A percentile compares a stretch with the other conserved stretches of the same genome.
These are phyloP conservation scores for Metschnikowia cerradonensis DNA, from an alignment of 805 yeast genomes.

Conservation along the genomic window DNA sequence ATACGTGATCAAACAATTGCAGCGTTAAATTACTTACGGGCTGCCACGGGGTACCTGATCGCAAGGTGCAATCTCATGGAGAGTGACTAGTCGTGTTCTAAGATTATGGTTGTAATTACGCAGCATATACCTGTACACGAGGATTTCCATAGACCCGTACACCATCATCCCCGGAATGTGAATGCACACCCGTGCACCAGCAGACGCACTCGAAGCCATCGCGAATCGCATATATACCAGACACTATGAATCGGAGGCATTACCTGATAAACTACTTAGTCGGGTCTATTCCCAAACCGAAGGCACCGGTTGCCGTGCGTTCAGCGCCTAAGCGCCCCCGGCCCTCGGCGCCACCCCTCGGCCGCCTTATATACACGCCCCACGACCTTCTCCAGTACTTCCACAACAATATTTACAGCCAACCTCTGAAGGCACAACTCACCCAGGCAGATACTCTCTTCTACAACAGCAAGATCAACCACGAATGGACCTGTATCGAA, in stretches of 20 bases:
- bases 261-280: background rate
- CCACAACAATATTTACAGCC: conserved; percentile 5
- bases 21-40: background rate
- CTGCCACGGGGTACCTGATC: background rate
- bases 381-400: conserved; percentile 12
- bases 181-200: background rate
- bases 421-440: conserved; percentile 11
- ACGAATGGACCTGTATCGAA: conserved; percentile 58
- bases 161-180: background rate
- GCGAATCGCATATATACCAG: background rate
- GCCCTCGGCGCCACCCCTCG: background rate
- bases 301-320: background rate
- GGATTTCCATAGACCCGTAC: background rate
- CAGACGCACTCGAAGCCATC: background rate
- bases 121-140: background rate
- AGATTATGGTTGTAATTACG: no score
- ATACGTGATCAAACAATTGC: no score
- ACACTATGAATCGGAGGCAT: background rate
- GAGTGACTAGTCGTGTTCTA: background rate
- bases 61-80: conserved; percentile 1
- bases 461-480: conserved; percentile 39
- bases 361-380: conserved; percentile 9
- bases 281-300: background rate
- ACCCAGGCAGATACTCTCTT: conserved; percentile 34
- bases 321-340: background rate